These are phyloP conservation scores for Begonia masoniana DNA, from an alignment of 306 rosid genomes.

Conservation along the genomic window DNA sequence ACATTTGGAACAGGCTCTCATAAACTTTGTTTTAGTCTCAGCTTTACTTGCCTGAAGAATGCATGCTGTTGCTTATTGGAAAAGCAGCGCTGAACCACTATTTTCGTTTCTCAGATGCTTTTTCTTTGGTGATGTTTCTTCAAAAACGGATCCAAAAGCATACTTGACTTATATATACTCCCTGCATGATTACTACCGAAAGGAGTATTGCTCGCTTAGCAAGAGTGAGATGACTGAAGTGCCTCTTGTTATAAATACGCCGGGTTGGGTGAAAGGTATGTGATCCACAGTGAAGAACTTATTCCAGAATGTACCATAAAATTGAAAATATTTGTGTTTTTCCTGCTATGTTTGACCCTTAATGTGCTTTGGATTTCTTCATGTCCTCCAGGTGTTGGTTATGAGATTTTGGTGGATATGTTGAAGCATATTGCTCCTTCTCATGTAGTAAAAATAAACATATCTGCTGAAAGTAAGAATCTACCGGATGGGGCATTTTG, in stretches of 20 bases:
- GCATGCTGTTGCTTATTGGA: not conserved
- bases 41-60: not conserved
- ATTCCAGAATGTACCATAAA: not conserved
- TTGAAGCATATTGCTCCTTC: constrained; percentile 62
- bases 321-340: not conserved
- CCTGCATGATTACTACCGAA: constrained; percentile 46
- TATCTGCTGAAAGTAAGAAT: constrained; percentile 53
- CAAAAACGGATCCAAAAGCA: constrained; percentile 51
- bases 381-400: constrained; percentile 61
- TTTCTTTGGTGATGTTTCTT: constrained; percentile 83
- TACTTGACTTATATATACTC: constrained; percentile 37
- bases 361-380: not conserved
- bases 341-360: no score
- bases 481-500: constrained; percentile 79
- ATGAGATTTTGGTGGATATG: constrained; percentile 62
- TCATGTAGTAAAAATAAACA: constrained; percentile 67
- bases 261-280: constrained; percentile 96
- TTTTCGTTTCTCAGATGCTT: constrained; percentile 38
- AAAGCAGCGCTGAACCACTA: not conserved
- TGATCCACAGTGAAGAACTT: no score
- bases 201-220: constrained; percentile 22
- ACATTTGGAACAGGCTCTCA: not conserved
- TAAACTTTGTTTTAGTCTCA: not conserved
- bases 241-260: constrained; percentile 84
- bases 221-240: constrained; percentile 30